phyloP scores from a whole-genome alignment of 148 eudicot genomes.

The Linanthus parryae region DNA sequence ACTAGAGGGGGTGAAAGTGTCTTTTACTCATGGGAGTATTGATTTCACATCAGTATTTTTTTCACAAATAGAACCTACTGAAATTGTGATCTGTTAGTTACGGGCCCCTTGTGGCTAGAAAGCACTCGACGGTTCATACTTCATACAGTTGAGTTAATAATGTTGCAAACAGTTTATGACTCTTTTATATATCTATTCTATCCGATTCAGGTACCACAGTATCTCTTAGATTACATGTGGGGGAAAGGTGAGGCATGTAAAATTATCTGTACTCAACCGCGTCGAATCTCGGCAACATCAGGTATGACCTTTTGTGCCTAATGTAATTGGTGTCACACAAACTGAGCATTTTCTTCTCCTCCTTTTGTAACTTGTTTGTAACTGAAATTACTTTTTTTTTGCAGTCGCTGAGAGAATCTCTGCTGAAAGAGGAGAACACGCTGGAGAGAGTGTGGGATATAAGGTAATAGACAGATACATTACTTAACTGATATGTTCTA shows the following conservation, averaged over 20 bases:
- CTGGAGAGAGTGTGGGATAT: conserved; percentile 88
- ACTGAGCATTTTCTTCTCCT: conserved; percentile 5
- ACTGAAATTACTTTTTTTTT: conserved; percentile 9
- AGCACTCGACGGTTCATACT: background rate
- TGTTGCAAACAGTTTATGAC: background rate
- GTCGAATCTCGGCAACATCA: conserved; percentile 88
- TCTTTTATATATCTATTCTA: conserved; percentile 3
- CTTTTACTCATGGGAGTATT: too few relatives aligned
- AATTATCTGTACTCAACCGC: conserved; percentile 89
- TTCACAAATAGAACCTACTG: too few relatives aligned
- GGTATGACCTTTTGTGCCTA: conserved; percentile 34
- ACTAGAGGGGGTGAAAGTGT: too few relatives aligned
- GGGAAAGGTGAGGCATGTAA: conserved; percentile 73
- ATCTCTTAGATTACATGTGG: conserved; percentile 80
- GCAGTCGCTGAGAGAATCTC: conserved; percentile 91
- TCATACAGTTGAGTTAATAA: background rate
- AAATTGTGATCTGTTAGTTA: conserved; percentile 1
- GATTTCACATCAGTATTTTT: too few relatives aligned
- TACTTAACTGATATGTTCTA: too few relatives aligned
- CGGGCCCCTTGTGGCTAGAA: background rate
- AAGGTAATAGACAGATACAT: too few relatives aligned
- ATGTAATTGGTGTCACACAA: too few relatives aligned
- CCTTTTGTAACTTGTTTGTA: conserved; percentile 2
- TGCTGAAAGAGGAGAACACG: conserved; percentile 74
- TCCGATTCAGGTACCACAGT: conserved; percentile 95